Percentiles rank a stretch among this genome's conserved stretches.
Evolutionary conservation across 108 stramenopile genomes (phyloP).

Genomic region (Conticribra weissflogii): DNA sequence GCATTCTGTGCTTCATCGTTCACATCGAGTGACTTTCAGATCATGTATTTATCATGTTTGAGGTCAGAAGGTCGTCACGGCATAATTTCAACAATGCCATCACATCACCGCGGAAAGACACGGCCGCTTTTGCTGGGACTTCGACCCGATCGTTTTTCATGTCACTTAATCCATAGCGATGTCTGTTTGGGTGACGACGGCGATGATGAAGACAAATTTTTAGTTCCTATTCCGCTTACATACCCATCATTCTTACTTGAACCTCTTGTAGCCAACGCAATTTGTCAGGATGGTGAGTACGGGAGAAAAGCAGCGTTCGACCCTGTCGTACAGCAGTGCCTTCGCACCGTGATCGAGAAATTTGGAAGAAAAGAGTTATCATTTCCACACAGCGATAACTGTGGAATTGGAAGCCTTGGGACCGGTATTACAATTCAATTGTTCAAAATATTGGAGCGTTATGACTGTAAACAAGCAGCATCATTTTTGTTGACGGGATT

Average conservation of each 20-base stretch:
- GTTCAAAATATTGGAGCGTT: slow-evolving; percentile 62
- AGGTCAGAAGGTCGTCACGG: slow-evolving; percentile 46
- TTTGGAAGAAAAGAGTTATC: slow-evolving; percentile 80
- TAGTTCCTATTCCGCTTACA: slow-evolving; percentile 62
- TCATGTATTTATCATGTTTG: slow-evolving; percentile 77
- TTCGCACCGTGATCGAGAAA: slow-evolving; percentile 75
- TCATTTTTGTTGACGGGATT: slow-evolving; percentile 80
- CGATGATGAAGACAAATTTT: slow-evolving; percentile 53
- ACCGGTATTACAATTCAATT: slow-evolving; percentile 69
- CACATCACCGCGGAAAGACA: slow-evolving; percentile 35
- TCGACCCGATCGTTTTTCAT: slow-evolving; percentile 77
- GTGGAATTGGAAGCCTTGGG: slow-evolving; percentile 77
- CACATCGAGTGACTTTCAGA: slow-evolving; percentile 32
- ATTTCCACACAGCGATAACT: slow-evolving; percentile 74
- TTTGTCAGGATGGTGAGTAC: slow-evolving; percentile 58
- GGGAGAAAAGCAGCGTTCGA: slow-evolving; percentile 30
- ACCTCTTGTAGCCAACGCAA: slow-evolving; percentile 81
- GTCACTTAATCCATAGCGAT: slow-evolving; percentile 50
- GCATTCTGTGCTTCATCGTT: slow-evolving; percentile 56
- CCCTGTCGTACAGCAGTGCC: slow-evolving; percentile 34
- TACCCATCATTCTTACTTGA: slow-evolving; percentile 76
- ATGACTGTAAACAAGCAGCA: slow-evolving; percentile 63
- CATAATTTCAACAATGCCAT: slow-evolving; percentile 63
- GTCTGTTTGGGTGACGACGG: slow-evolving; percentile 55
- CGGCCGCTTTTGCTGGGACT: slow-evolving; percentile 55